These are phyloP conservation scores for Bisporella sp. DNA, from an alignment of 2,329 filamentous ascomycete genomes.

Conservation along the genomic window DNA sequence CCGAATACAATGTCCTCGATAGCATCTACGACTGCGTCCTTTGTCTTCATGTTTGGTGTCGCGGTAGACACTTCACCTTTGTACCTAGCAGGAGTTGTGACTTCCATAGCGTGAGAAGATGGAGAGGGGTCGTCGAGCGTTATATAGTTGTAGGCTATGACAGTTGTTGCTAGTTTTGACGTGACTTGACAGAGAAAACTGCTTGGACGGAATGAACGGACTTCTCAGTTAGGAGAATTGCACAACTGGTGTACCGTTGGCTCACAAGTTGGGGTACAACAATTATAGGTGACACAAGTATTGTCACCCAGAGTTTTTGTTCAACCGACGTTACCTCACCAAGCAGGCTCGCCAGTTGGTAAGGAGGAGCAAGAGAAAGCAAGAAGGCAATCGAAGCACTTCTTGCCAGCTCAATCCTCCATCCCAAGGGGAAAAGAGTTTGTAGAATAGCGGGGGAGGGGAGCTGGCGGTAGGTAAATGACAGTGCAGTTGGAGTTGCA, in stretches of 20 bases:
- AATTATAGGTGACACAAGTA: too few species aligned
- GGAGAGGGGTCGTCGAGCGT: too few species aligned
- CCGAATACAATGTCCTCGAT: constrained; percentile 84
- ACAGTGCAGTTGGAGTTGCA: too few species aligned
- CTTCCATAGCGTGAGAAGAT: too few species aligned
- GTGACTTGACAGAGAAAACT: too few species aligned
- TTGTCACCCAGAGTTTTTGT: background rate
- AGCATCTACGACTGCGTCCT: constrained; percentile 42
- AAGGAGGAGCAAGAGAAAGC: background rate
- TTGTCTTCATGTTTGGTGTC: too few species aligned
- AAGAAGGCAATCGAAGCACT: background rate
- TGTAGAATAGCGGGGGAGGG: too few species aligned
- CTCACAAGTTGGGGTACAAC: background rate
- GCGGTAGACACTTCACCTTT: too few species aligned
- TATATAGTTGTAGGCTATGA: too few species aligned
- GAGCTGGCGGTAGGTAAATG: too few species aligned
- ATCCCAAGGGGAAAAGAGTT: background rate
- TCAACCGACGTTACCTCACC: background rate
- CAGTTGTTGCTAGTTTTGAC: too few species aligned
- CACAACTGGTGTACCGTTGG: background rate
- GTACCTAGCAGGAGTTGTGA: too few species aligned
- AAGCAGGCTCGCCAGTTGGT: background rate
- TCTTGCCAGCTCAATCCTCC: background rate
- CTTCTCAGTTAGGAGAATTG: background rate
- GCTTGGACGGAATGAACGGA: background rate